Conservation (phyloP, 2,329 filamentous ascomycete genomes). For the Microcyclospora pomicola region DNA sequence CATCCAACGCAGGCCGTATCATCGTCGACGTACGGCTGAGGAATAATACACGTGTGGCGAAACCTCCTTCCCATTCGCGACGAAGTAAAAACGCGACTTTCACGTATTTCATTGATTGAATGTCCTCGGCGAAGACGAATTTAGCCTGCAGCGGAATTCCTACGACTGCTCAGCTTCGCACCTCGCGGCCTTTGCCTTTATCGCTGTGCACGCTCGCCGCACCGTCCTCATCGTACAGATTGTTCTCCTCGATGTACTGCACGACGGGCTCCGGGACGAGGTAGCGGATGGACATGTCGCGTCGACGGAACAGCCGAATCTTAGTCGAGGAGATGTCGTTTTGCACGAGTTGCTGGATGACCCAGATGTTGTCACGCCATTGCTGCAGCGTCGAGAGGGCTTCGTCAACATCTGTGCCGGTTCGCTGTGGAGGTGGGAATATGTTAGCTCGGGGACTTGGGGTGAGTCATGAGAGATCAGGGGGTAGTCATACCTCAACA, state of each 20-base stretch:
- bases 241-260: slow-evolving; percentile 30
- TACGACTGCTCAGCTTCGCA: slow-evolving; percentile 13
- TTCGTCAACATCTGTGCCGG: slow-evolving; percentile 77
- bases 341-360: slow-evolving; percentile 77
- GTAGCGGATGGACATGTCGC: slow-evolving; percentile 72
- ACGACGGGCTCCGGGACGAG: slow-evolving; percentile 61
- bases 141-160: no score
- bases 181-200: slow-evolving; percentile 16
- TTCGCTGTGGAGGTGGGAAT: slow-evolving; percentile 59
- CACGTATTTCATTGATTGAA: no score
- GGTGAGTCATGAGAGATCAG: neutral
- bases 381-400: slow-evolving; percentile 67
- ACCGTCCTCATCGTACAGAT: slow-evolving; percentile 25
- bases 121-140: no score
- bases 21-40: no score
- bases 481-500: slow-evolving; percentile 33
- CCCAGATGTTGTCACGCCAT: slow-evolving; percentile 75
- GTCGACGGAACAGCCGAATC: slow-evolving; percentile 65
- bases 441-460: slow-evolving; percentile 49
- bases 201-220: slow-evolving; percentile 11
- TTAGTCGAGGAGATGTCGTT: slow-evolving; percentile 74
- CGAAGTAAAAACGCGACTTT: no score
- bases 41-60: no score
- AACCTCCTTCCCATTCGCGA: no score
- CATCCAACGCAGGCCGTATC: no score